Percentiles rank a stretch among this genome's conserved stretches.
phyloP scores from a whole-genome alignment of 2,329 filamentous ascomycete species.

The Stagonosporopsis rhizophila region DNA sequence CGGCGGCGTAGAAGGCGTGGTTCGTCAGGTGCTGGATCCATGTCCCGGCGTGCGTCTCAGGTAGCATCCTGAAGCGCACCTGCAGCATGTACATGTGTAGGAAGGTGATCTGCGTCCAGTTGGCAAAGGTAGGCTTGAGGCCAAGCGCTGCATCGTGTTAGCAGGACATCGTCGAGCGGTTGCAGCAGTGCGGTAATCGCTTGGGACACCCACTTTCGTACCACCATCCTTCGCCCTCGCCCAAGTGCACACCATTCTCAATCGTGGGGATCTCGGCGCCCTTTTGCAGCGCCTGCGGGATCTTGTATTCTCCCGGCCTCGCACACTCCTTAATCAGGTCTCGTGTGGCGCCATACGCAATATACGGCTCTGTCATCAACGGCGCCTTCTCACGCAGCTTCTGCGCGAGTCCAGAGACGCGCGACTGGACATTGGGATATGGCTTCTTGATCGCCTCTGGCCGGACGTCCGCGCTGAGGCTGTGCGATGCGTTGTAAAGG shows the following conservation, averaged over 20 bases:
- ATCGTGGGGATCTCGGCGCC: conserved; percentile 73
- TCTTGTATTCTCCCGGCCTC: conserved; percentile 75
- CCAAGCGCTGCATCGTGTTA: conserved; percentile 67
- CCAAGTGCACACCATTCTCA: conserved; percentile 81
- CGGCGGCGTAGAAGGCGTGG: conserved; percentile 91
- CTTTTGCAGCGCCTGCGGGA: conserved; percentile 71
- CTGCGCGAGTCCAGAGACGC: conserved; percentile 35
- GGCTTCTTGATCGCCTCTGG: conserved; percentile 30
- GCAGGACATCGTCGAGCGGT: not conserved
- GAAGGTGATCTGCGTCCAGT: conserved; percentile 95
- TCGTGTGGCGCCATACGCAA: conserved; percentile 81
- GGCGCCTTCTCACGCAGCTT: conserved; percentile 44
- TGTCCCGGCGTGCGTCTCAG: conserved; percentile 69
- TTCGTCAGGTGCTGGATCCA: conserved; percentile 93
- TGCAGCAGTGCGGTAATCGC: too few relatives aligned
- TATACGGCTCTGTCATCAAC: conserved; percentile 67
- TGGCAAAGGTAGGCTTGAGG: conserved; percentile 86
- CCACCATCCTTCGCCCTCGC: conserved; percentile 78
- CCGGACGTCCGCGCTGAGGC: conserved; percentile 24
- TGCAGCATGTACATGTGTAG: conserved; percentile 94
- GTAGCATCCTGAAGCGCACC: conserved; percentile 80
- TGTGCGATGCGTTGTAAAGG: conserved; percentile 33
- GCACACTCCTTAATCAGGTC: conserved; percentile 78
- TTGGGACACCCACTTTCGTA: conserved; percentile 73
- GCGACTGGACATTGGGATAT: conserved; percentile 19